Percentiles rank a stretch among this genome's conserved stretches.
These are phyloP conservation scores for Sugiyamaella paludigena DNA, from an alignment of 1,139 yeast genomes.

Conservation along the genomic window DNA sequence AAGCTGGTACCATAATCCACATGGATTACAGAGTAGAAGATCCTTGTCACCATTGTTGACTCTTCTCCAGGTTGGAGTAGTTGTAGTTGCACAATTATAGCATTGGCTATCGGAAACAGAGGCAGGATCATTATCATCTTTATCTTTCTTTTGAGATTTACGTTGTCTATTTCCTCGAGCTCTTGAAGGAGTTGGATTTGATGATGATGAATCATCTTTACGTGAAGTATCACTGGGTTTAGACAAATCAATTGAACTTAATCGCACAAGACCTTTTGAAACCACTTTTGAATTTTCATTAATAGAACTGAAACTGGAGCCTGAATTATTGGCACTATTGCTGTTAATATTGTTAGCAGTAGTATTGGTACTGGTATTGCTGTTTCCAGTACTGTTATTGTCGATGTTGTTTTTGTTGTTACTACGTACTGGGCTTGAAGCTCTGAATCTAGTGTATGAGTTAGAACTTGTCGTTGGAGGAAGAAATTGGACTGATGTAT, in stretches of 20 bases:
- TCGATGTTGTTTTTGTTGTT: neutral
- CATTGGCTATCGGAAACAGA: constrained; percentile 24
- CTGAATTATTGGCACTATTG: neutral
- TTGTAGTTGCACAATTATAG: constrained; percentile 39
- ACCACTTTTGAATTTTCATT: constrained; percentile 1
- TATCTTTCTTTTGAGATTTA: neutral
- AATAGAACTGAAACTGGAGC: neutral
- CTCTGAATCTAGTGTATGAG: neutral
- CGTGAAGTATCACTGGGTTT: too few species aligned
- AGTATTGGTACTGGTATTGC: neutral
- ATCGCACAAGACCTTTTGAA: constrained; percentile 2
- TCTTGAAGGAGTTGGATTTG: neutral
- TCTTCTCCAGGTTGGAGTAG: constrained; percentile 40
- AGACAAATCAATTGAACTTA: constrained; percentile 8
- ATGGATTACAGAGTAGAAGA: constrained; percentile 37
- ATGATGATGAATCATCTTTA: neutral
- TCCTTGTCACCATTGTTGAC: constrained; percentile 25
- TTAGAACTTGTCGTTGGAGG: neutral
- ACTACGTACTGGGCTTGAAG: constrained; percentile 6
- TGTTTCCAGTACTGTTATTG: neutral
- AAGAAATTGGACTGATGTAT: neutral
- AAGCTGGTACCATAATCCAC: constrained; percentile 37
- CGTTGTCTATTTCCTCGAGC: constrained; percentile 8
- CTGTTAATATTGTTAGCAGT: neutral
- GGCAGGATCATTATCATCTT: neutral